Evolutionary conservation across 2,329 filamentous ascomycete species (phyloP).

Genomic region (Byssochlamys sp.): DNA sequence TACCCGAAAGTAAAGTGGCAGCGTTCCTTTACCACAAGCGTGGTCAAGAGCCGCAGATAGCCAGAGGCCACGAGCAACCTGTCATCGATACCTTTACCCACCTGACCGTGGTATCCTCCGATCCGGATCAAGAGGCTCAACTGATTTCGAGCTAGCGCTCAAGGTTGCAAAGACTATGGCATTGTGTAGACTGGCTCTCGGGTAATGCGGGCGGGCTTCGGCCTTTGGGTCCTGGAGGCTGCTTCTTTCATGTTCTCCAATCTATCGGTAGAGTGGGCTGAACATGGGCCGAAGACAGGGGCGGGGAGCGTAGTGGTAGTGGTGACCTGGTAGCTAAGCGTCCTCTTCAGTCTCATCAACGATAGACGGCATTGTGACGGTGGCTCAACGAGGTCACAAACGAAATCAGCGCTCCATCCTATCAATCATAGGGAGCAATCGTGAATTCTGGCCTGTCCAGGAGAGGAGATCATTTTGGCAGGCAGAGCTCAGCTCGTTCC

Average conservation of each 20-base stretch:
- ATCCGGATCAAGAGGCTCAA: neutral
- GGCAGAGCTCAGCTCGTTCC: neutral
- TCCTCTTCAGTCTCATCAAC: neutral
- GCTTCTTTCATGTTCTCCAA: neutral
- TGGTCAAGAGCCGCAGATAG: neutral
- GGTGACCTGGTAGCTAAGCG: neutral
- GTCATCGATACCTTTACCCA: neutral
- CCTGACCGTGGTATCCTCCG: neutral
- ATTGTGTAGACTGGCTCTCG: neutral
- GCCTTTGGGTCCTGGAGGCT: neutral
- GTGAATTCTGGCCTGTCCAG: neutral
- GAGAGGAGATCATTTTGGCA: neutral
- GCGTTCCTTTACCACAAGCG: neutral
- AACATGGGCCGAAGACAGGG: neutral
- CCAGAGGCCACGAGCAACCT: conserved; percentile 8
- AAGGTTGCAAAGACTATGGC: neutral
- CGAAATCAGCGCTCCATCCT: neutral
- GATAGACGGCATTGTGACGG: neutral
- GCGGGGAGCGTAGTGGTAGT: neutral
- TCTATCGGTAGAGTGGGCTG: neutral
- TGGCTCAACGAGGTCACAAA: neutral
- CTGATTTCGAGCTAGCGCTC: neutral
- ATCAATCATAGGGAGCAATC: neutral
- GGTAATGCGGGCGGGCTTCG: neutral
- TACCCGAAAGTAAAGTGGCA: conserved; percentile 1